Conservation (phyloP, 257 asterid species). For the Salvia hispanica region DNA sequence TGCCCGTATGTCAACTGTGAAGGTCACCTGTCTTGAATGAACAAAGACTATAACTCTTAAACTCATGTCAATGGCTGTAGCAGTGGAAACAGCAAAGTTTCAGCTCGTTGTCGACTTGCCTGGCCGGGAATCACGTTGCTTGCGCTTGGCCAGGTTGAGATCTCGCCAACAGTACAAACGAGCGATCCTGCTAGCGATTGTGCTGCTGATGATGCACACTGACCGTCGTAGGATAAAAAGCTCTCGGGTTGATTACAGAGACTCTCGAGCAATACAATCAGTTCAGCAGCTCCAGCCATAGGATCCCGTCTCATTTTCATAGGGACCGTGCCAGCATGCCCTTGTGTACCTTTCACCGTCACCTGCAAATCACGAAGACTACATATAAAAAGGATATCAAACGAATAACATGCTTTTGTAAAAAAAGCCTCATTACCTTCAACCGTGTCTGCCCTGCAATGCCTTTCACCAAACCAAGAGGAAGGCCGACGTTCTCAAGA, state of each 20-base stretch:
- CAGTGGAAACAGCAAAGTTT: background rate
- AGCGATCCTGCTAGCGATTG: slow-evolving; percentile 86
- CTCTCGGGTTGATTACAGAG: slow-evolving; percentile 86
- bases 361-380: too few species aligned
- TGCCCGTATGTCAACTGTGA: slow-evolving; percentile 90
- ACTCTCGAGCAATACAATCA: slow-evolving; percentile 77
- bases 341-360: slow-evolving; percentile 93
- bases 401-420: too few species aligned
- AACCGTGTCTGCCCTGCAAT: slow-evolving; percentile 97
- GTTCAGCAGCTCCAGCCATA: slow-evolving; percentile 92
- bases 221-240: slow-evolving; percentile 70
- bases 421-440: too few species aligned
- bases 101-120: slow-evolving; percentile 53
- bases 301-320: slow-evolving; percentile 97
- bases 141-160: slow-evolving; percentile 98
- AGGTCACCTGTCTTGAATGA: slow-evolving; percentile 59
- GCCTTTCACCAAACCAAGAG: slow-evolving; percentile 89
- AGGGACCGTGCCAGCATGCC: slow-evolving; percentile 99
- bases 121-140: slow-evolving; percentile 98
- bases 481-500: slow-evolving; percentile 83
- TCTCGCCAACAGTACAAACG: slow-evolving; percentile 97
- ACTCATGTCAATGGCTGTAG: background rate
- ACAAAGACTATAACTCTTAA: background rate
- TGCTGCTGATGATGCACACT: slow-evolving; percentile 63
- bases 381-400: too few species aligned